These are phyloP conservation scores for Crassisporium funariophilum DNA, from an alignment of 768 basidiomycete species.

Conservation along the genomic window DNA sequence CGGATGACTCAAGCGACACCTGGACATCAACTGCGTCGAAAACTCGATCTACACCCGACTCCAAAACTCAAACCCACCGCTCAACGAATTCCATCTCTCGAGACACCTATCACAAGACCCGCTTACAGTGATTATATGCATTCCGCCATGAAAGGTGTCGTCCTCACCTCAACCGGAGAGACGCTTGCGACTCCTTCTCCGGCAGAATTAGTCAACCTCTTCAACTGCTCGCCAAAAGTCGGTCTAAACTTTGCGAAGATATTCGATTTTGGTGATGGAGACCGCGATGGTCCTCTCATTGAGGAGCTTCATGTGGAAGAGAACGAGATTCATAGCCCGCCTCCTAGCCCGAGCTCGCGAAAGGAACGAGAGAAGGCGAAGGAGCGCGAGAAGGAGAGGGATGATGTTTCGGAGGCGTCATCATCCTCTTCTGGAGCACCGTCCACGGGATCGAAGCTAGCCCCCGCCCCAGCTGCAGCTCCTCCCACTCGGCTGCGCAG, in stretches of 20 bases:
- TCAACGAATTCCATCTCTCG: constrained; percentile 34
- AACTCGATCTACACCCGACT: constrained; percentile 27
- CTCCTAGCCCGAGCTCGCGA: constrained; percentile 50
- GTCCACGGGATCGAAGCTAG: constrained; percentile 4
- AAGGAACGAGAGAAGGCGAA: constrained; percentile 40
- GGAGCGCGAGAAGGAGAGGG: constrained; percentile 18
- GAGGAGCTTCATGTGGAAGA: constrained; percentile 30
- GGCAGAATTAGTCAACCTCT: constrained; percentile 63
- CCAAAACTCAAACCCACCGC: constrained; percentile 31
- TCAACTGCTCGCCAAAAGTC: constrained; percentile 69
- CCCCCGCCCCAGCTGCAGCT: constrained; percentile 16
- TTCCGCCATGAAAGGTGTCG: constrained; percentile 76
- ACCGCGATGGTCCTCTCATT: constrained; percentile 16
- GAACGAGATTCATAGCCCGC: constrained; percentile 35
- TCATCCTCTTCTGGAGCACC: constrained; percentile 14
- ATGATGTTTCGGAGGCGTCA: constrained; percentile 23
- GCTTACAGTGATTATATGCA: constrained; percentile 36
- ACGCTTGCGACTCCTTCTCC: constrained; percentile 71
- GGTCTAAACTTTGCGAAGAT: constrained; percentile 78
- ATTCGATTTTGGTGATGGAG: constrained; percentile 62
- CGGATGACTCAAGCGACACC: constrained; percentile 28
- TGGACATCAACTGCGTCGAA: constrained; percentile 22
- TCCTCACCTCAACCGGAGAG: constrained; percentile 80
- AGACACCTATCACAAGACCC: constrained; percentile 55
- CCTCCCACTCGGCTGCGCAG: constrained; percentile 55